Evolutionary conservation across 768 basidiomycete genomes (phyloP).

Genomic region (Termitomyces titanicus): DNA sequence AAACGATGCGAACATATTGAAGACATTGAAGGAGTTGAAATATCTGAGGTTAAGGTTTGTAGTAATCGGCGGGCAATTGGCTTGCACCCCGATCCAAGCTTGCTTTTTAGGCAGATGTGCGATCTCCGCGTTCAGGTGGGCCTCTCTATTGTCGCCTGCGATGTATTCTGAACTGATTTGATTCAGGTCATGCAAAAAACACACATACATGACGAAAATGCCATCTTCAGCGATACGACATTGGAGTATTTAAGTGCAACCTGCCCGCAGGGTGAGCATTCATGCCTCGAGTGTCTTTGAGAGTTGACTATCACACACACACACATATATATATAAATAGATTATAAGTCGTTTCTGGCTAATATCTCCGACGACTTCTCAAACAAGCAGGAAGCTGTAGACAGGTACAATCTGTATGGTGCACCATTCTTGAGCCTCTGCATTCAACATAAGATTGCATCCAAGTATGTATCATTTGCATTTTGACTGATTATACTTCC

Average conservation of each 20-base stretch:
- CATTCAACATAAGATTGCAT: conserved; percentile 23
- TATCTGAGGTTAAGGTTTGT: background rate
- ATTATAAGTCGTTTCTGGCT: conserved; percentile 32
- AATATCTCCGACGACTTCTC: conserved; percentile 34
- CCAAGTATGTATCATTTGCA: conserved; percentile 8
- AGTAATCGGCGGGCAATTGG: background rate
- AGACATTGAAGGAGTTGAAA: background rate
- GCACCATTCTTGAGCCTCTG: conserved; percentile 35
- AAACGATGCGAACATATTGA: background rate
- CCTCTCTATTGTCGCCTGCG: conserved; percentile 4
- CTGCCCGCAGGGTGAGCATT: conserved; percentile 36
- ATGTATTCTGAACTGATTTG: background rate
- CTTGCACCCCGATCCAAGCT: conserved; percentile 15
- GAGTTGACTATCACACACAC: background rate
- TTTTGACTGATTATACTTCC: background rate
- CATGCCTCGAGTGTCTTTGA: background rate
- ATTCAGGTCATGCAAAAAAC: conserved; percentile 26
- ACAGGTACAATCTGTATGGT: conserved; percentile 32
- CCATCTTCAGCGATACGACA: conserved; percentile 31
- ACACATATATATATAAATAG: conserved; percentile 15
- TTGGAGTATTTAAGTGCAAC: conserved; percentile 34
- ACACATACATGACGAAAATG: conserved; percentile 21
- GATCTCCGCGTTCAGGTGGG: conserved; percentile 22
- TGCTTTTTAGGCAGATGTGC: conserved; percentile 23
- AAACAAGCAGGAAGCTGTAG: conserved; percentile 40